Evolutionary conservation across 768 basidiomycete species (phyloP).

Genomic region (Phlegmacium glaucopus): DNA sequence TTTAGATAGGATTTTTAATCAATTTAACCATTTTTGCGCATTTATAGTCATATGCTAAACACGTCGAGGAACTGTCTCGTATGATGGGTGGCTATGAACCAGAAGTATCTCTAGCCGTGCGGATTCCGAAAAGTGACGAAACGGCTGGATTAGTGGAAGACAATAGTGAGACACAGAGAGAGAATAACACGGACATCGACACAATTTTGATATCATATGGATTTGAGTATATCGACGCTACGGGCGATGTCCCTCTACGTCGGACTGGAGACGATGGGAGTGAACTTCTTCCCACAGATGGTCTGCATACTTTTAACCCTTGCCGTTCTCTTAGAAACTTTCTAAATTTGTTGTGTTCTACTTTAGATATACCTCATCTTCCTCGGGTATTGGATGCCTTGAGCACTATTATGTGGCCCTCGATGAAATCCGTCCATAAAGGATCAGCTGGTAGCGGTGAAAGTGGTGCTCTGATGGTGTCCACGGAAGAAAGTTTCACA

Average conservation of each 20-base stretch:
- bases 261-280: conserved; percentile 1
- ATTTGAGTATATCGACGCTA: conserved; percentile 75
- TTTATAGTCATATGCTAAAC: conserved; percentile 54
- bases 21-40: background rate
- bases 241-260: conserved; percentile 13
- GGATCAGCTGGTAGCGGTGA: background rate
- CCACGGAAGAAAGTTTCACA: no score
- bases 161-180: conserved; percentile 23
- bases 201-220: conserved; percentile 63
- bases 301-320: conserved; percentile 7
- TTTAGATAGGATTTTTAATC: background rate
- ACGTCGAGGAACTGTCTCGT: conserved; percentile 46
- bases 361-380: conserved; percentile 48
- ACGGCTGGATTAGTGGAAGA: background rate
- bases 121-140: conserved; percentile 29
- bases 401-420: conserved; percentile 88
- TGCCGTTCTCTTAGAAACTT: background rate
- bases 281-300: conserved; percentile 21
- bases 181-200: conserved; percentile 57
- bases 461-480: no score
- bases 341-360: background rate
- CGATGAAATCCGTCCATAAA: conserved; percentile 45
- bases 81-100: conserved; percentile 51
- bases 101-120: conserved; percentile 72
- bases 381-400: conserved; percentile 75